Evolutionary conservation across 768 basidiomycete genomes (phyloP), one percentile per base, ranked within the genome.

Genomic region (Neoboletus subvelutipes): DNA sequence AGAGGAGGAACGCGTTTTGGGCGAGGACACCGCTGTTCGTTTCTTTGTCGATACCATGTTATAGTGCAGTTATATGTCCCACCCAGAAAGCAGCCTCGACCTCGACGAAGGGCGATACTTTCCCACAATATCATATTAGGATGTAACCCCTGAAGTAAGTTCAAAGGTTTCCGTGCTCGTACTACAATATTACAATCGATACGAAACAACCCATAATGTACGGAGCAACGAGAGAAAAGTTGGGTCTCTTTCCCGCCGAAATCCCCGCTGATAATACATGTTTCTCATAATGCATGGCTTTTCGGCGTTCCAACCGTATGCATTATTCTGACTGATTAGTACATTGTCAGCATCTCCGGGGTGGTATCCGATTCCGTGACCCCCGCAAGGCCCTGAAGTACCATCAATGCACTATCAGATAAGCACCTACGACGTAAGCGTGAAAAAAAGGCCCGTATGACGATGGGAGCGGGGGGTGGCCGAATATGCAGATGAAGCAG

Each of bases 1-100:
- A n/a, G 82, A 79, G 12, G 74, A 73, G 22, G 75, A 75, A 18
- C 76, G 75, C 13, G 62, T 60, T 59, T 77, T 76, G 29, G 74
- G 52, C 1, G 73, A 70, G 12, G 67, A 57, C 13, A 24, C 22
- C 4, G 72, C 65, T 7, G 59, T 37, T 20, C 61, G 63, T 50
- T 66, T 76, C 58, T 73, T 76, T 40, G 64, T 61, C 42, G 67
- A 57, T 10, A 53, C 69, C 72, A 73, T 73, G 50, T 42, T 53
- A 47, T n/a, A 52, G 55, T n/a, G 9, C 20, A 15, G 34, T 8
- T 42, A 22, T 43, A 39, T 18, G 28, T 26, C n/a, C 42, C 5
- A 39, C 50, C 26, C 20, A 15, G 26, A 34, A 17, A 43, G 28
- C 3, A 28, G 28, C 28, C 24, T 2, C 28, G 15, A 20, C 36